These are phyloP conservation scores for Begonia peltatifolia DNA, from an alignment of 306 rosid genomes.

Conservation along the genomic window DNA sequence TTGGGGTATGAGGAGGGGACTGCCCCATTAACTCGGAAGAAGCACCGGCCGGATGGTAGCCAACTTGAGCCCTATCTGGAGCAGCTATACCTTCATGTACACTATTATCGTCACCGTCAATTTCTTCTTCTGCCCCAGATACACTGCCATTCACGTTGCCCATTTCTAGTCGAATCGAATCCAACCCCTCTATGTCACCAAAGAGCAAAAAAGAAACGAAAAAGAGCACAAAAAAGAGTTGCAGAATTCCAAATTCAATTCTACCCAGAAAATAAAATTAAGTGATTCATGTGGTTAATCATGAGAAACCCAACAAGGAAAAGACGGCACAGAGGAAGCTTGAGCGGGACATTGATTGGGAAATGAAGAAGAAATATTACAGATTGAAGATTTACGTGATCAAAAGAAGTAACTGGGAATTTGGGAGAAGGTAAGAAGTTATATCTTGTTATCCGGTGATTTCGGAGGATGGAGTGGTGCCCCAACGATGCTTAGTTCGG, in stretches of 20 bases:
- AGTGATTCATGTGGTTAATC: conserved; percentile 10
- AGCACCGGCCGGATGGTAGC: conserved; percentile 11
- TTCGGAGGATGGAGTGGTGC: conserved; percentile 44
- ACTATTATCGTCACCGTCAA: conserved; percentile 10
- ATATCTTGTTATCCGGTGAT: conserved; percentile 18
- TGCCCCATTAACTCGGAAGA: conserved; percentile 67
- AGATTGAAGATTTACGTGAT: neutral
- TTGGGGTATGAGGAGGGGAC: conserved; percentile 86
- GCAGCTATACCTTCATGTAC: conserved; percentile 29
- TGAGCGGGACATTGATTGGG: too few relatives aligned
- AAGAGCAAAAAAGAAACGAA: conserved; percentile 1
- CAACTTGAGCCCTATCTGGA: conserved; percentile 12
- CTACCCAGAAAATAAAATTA: conserved; percentile 9
- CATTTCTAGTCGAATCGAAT: conserved; percentile 23
- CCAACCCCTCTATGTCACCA: neutral
- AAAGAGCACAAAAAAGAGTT: conserved; percentile 11
- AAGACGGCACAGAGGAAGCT: conserved; percentile 1
- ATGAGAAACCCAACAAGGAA: conserved; percentile 6
- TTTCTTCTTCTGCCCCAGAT: conserved; percentile 29
- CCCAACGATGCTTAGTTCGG: conserved; percentile 21
- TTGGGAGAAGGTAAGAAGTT: neutral
- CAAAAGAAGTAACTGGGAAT: neutral
- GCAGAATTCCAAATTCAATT: conserved; percentile 24
- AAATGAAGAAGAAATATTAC: neutral
- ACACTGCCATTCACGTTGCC: conserved; percentile 92